Base-by-base conservation (phyloP, 495 filamentous ascomycete species). In the Tuber melanosporum region DNA sequence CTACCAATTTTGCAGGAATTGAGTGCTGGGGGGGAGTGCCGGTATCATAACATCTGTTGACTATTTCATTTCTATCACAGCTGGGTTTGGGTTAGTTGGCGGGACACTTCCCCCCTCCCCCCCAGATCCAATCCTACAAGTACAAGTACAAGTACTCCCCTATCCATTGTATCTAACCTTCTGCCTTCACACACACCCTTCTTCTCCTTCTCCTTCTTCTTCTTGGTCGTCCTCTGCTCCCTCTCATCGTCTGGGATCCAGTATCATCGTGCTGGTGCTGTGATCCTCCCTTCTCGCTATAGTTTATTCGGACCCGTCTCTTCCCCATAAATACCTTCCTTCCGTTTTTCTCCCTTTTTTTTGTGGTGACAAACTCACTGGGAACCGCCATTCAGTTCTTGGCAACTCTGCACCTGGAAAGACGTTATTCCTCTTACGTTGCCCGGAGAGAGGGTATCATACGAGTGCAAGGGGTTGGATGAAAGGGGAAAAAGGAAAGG, bases 311-410 rank as follows among this genome's bases (percentile, higher is more conserved):
- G 26, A 32, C 57, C 57, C 26, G 57, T 32, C 26, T 66, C 57
- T 66, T n/a, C 20, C 49, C 22, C 20, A 19, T 26, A 12, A 3
- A 73, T 80, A 69, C 76, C 57, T 8, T 3, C 66, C 52, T 45
- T 47, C 73, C 52, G 49, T 70, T 32, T 73, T 46, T 71, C 62
- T 41, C 71, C 62, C 39, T 49, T 71, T 43, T 43, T 46, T 70
- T 47, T 66, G 57, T 5, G n/a, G 5, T 66, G n/a, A 26, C 57
- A 66, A 66, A 32, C 26, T 32, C 17, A 9, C 10, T 26, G n/a
- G 3, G 9, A 26, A 3, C 52, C 4, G 2, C 57, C 26, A 17
- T 17, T 32, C n/a, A 14, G 32, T 66, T 32, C 57, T 32, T 3
- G 12, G n/a, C 57, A 66, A 10, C n/a, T 66, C 4, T 32, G n/a